phyloP scores from a whole-genome alignment of 805 yeast genomes.

The Kodamaea sagamina region DNA sequence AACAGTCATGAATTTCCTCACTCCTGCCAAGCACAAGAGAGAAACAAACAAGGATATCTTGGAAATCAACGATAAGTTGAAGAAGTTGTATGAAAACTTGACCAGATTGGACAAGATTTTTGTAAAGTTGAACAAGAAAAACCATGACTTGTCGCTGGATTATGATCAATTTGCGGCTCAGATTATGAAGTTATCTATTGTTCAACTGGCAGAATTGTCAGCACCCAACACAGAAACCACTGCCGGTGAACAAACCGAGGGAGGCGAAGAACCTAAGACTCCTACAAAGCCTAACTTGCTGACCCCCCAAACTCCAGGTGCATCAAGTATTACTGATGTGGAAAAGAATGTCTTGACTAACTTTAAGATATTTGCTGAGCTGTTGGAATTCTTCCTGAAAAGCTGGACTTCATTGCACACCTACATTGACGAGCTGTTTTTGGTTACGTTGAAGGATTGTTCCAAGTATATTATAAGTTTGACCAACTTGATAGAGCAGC shows the following conservation, averaged over 20 bases:
- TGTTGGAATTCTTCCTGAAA: slow-evolving; percentile 37
- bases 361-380: slow-evolving; percentile 40
- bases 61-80: slow-evolving; percentile 74
- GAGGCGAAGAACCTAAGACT: slow-evolving; percentile 9
- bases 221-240: slow-evolving; percentile 23
- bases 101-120: slow-evolving; percentile 77
- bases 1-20: slow-evolving; percentile 90
- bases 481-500: slow-evolving; percentile 67
- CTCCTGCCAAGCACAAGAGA: slow-evolving; percentile 61
- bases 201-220: slow-evolving; percentile 41
- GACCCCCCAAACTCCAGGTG: slow-evolving; percentile 10
- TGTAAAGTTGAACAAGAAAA: slow-evolving; percentile 67
- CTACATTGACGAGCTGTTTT: slow-evolving; percentile 73
- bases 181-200: slow-evolving; percentile 61
- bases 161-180: slow-evolving; percentile 71
- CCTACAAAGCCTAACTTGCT: not conserved
- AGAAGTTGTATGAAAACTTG: slow-evolving; percentile 82
- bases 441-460: slow-evolving; percentile 81
- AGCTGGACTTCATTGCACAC: slow-evolving; percentile 46
- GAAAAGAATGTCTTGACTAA: slow-evolving; percentile 26
- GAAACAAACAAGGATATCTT: slow-evolving; percentile 70
- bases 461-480: slow-evolving; percentile 62
- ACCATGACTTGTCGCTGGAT: slow-evolving; percentile 72
- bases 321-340: slow-evolving; percentile 9
- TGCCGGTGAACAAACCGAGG: slow-evolving; percentile 10